Evolutionary conservation across 768 basidiomycete species (phyloP), one percentile per base, ranked within the genome.

Genomic region (Pluteus cervinus): DNA sequence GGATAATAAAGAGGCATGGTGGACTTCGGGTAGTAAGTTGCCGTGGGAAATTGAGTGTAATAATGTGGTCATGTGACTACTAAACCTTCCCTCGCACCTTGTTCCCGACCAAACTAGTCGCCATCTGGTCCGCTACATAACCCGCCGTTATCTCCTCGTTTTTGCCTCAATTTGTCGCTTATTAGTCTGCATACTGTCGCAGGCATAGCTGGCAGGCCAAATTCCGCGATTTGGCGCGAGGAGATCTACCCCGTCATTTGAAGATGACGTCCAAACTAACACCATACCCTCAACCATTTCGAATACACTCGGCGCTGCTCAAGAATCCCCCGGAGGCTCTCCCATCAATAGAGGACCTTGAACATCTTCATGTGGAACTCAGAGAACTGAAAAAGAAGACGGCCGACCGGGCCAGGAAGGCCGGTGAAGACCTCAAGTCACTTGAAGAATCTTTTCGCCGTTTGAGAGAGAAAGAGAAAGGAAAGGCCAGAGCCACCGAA

Each of bases 361-460:
- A 84, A 41, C 47, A 56, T 15, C 68, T 88, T 15, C 74, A 81
- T 26, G 50, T 64, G 29, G 84, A 88, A 54, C 74, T 90, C 32
- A 63, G 56, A 42, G 43, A 62, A 33, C 58, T 81, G 36, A 73
- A 68, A 49, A 63, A 72, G 47, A 66, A 62, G 52, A 71, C 76
- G 5, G 49, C 77, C 32, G 79, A 80, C 44, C 71, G 83, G 47
- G 75, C 69, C 26, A 78, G 72, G 66, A 87, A 86, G 65, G 87
- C 86, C 0, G 73, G 72, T 22, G 77, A 82, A 51, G 86, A 89
- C 66, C 62, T 86, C 47, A 74, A 69, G 54, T 69, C 75, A 37
- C 78, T 89, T 48, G 77, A 84, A 45, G 85, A 83, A 59, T 81
- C 80, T 33, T 79, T 85, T 74, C 74, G 76, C 37, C 72, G 75